Conservation (phyloP, 2,329 filamentous ascomycete species). For the Gnomoniopsis sp. region DNA sequence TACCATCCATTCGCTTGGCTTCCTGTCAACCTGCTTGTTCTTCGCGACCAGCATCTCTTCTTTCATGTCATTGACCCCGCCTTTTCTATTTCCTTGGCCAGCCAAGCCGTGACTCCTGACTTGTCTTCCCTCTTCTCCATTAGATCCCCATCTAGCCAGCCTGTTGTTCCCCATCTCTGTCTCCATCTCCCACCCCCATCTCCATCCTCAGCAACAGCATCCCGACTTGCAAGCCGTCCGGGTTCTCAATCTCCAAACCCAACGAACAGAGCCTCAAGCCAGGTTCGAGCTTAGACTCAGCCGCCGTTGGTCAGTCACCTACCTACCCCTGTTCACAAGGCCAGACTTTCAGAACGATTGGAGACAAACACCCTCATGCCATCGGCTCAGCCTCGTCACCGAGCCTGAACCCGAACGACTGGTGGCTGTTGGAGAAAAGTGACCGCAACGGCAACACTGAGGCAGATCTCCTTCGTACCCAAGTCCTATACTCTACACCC, state of each 20-base stretch:
- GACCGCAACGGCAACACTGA: neutral
- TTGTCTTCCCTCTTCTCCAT: neutral
- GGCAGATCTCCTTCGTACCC: neutral
- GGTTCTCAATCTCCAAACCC: neutral
- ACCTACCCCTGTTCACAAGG: neutral
- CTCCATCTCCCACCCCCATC: neutral
- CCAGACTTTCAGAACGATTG: neutral
- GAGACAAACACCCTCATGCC: neutral
- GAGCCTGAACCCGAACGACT: neutral
- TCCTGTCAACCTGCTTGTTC: neutral
- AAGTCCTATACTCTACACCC: neutral
- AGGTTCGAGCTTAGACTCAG: neutral
- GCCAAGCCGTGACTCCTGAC: neutral
- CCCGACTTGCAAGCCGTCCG: neutral
- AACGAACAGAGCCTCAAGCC: neutral
- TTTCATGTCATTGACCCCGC: neutral
- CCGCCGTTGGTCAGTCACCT: neutral
- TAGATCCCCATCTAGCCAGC: neutral
- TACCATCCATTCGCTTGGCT: neutral
- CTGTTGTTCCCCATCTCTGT: neutral
- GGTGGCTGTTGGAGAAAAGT: neutral
- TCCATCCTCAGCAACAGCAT: slow-evolving; percentile 5
- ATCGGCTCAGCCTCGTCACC: neutral
- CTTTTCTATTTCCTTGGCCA: neutral
- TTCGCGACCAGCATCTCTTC: neutral